phyloP scores from a whole-genome alignment of 2,329 filamentous ascomycete genomes.

The Nemania bipapillata region DNA sequence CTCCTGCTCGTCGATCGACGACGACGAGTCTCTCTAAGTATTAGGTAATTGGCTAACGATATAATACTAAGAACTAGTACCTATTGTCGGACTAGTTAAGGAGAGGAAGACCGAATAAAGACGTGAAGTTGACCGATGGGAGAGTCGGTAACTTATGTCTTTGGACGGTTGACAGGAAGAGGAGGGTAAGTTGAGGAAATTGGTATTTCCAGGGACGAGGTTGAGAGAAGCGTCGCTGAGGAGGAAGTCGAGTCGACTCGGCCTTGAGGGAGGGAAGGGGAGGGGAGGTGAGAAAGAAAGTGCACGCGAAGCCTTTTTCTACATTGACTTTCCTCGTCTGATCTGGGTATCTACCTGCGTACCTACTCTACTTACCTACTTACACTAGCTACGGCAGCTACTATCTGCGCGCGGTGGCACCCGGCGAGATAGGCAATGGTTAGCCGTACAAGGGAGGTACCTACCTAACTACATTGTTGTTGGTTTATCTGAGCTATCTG shows the following conservation, averaged over 20 bases:
- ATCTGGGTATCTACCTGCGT: not conserved
- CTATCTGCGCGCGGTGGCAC: not conserved
- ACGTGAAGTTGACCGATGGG: not conserved
- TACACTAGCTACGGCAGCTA: not conserved
- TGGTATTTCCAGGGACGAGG: not conserved
- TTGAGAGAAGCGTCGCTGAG: not conserved
- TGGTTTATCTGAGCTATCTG: not conserved
- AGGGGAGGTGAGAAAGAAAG: not conserved
- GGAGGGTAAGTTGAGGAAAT: not conserved
- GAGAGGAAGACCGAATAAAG: not conserved
- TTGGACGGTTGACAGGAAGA: not conserved
- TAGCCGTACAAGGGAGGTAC: slow-evolving; percentile 8
- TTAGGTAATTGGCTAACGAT: slow-evolving; percentile 13
- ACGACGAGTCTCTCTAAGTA: not conserved
- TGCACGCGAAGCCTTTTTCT: slow-evolving; percentile 4
- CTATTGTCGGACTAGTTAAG: not conserved
- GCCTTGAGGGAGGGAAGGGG: not conserved
- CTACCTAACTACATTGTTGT: not conserved
- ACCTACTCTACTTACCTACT: too few relatives aligned
- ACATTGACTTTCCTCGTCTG: not conserved
- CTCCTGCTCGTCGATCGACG: not conserved
- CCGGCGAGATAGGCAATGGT: not conserved
- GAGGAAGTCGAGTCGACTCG: not conserved
- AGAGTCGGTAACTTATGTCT: not conserved
- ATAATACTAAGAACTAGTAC: not conserved